phyloP scores from a whole-genome alignment of 23 red algal genomes.

The Gracilariopsis chorda region DNA sequence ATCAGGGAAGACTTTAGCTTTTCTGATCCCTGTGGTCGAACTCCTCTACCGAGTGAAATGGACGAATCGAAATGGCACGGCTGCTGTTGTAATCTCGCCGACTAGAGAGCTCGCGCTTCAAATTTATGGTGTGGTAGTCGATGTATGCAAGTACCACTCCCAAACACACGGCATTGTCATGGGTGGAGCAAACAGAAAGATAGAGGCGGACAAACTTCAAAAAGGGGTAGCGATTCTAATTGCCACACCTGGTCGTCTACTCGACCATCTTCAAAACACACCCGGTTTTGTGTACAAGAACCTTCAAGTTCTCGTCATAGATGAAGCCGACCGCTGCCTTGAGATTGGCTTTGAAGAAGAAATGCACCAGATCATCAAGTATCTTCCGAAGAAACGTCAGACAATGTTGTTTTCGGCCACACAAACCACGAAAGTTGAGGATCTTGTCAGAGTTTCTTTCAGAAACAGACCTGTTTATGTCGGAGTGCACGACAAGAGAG shows the following conservation, averaged over 20 bases:
- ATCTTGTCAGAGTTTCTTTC: conserved; percentile 91
- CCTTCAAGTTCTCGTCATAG: conserved; percentile 75
- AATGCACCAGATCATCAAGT: conserved; percentile 90
- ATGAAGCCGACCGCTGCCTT: conserved; percentile 96
- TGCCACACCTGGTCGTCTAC: conserved; percentile 92
- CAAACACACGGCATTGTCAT: conserved; percentile 90
- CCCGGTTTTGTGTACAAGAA: conserved; percentile 88
- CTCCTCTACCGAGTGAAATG: conserved; percentile 91
- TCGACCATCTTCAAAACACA: conserved; percentile 97
- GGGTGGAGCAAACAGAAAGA: conserved; percentile 93
- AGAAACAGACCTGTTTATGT: conserved; percentile 92
- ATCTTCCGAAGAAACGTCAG: conserved; percentile 84
- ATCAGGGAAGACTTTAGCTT: conserved; percentile 97
- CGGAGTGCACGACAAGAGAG: conserved; percentile 84
- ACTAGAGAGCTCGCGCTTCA: conserved; percentile 97
- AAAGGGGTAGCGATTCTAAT: conserved; percentile 87
- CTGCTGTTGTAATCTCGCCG: conserved; percentile 88
- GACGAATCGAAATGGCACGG: conserved; percentile 90
- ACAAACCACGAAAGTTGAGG: conserved; percentile 98
- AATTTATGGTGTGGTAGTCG: conserved; percentile 85
- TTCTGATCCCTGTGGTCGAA: conserved; percentile 95
- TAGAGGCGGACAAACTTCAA: conserved; percentile 83
- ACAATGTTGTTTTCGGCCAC: conserved; percentile 98
- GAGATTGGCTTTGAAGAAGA: conserved; percentile 99
- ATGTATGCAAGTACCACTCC: conserved; percentile 88